A percentile compares a stretch with the other conserved stretches of the same genome.
phyloP scores from a whole-genome alignment of 805 yeast genomes.

The Saturnispora quitensis region DNA sequence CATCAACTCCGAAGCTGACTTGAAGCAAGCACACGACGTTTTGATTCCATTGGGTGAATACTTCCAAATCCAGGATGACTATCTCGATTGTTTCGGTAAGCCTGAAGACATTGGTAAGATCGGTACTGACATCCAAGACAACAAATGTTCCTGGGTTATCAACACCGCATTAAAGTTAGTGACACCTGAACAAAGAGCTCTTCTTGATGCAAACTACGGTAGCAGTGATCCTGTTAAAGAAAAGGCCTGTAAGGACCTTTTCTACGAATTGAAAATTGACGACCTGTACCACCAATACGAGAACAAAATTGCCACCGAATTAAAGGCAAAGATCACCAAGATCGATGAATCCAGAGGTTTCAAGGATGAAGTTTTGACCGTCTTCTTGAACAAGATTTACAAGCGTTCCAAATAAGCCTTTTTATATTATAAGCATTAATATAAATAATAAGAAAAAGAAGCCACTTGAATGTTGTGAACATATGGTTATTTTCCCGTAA shows the following conservation, averaged over 20 bases:
- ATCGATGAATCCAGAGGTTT: conserved; percentile 92
- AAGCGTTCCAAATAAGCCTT: conserved; percentile 69
- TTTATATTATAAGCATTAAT: not conserved
- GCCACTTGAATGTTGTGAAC: not conserved
- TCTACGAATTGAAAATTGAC: conserved; percentile 64
- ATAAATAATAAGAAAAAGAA: not conserved
- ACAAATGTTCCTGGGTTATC: conserved; percentile 96
- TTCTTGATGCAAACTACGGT: conserved; percentile 87
- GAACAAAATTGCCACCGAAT: conserved; percentile 58
- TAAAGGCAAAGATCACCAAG: conserved; percentile 54
- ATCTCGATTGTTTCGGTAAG: conserved; percentile 92
- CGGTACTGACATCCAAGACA: conserved; percentile 97
- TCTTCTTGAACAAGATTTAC: conserved; percentile 84
- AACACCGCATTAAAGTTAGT: conserved; percentile 83
- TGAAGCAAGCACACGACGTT: conserved; percentile 80
- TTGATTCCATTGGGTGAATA: conserved; percentile 94
- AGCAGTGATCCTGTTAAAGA: conserved; percentile 64
- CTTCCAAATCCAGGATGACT: conserved; percentile 98
- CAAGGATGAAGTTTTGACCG: conserved; percentile 74
- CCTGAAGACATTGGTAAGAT: conserved; percentile 97
- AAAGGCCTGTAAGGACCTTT: conserved; percentile 60
- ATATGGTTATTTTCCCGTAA: not conserved
- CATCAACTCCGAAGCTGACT: conserved; percentile 54
- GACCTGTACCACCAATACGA: conserved; percentile 71
- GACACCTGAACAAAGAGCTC: conserved; percentile 68